A percentile compares a stretch with the other conserved stretches of the same genome.
These are phyloP conservation scores for Nitzschia inconspicua DNA, from an alignment of 108 stramenopile genomes.

Conservation along the genomic window DNA sequence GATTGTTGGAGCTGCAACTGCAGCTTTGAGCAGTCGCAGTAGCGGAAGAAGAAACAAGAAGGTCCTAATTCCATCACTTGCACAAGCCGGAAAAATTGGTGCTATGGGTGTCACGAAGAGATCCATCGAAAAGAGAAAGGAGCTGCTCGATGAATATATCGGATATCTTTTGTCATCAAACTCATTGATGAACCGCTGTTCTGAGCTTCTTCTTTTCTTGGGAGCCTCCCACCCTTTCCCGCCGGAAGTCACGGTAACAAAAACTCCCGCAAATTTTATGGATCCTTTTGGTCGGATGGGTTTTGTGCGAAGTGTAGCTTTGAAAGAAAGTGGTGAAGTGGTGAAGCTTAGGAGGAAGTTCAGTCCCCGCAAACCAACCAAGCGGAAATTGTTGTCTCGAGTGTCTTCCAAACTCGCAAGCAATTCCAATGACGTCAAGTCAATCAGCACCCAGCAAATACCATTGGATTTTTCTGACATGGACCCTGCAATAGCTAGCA, in stretches of 20 bases:
- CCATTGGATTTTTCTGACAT: too few relatives aligned
- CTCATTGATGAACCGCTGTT: constrained; percentile 54
- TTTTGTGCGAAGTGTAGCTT: constrained; percentile 23
- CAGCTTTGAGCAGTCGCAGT: constrained; percentile 43
- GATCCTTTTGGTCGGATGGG: constrained; percentile 53
- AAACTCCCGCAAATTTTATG: constrained; percentile 10
- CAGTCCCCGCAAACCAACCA: neutral
- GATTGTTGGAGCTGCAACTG: constrained; percentile 69
- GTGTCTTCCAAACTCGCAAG: neutral
- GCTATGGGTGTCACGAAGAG: constrained; percentile 62
- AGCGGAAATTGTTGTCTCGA: neutral
- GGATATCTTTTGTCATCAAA: constrained; percentile 56
- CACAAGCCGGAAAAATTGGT: constrained; percentile 71
- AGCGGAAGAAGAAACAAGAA: constrained; percentile 43
- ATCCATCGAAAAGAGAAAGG: constrained; percentile 55
- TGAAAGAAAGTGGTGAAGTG: neutral
- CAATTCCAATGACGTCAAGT: neutral
- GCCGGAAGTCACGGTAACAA: constrained; percentile 25
- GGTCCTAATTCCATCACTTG: constrained; percentile 69
- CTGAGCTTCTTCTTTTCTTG: constrained; percentile 73
- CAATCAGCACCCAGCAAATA: too few relatives aligned
- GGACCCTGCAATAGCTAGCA: constrained; percentile 31
- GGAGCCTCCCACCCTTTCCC: constrained; percentile 74
- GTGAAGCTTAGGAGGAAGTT: neutral
- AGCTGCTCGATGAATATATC: constrained; percentile 70